Evolutionary conservation across 192 early-diverging fungal species (phyloP).

Genomic region (Gaertneriomyces sp.): DNA sequence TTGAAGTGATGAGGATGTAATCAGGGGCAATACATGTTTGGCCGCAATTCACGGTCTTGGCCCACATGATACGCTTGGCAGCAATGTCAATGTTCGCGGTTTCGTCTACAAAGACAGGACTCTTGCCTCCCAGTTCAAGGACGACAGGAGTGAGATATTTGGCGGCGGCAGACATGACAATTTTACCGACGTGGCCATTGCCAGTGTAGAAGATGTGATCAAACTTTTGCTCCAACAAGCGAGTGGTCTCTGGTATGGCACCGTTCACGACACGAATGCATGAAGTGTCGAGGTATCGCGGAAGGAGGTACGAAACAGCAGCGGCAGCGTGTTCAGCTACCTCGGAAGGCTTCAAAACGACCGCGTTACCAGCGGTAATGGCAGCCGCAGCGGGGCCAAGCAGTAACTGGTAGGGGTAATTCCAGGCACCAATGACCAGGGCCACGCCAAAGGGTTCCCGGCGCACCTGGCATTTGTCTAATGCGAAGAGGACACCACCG

Average conservation of each 20-base stretch:
- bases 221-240: slow-evolving; percentile 70
- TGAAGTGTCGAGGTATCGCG: slow-evolving; percentile 69
- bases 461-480: slow-evolving; percentile 28
- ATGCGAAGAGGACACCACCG: not conserved
- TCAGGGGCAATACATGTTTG: slow-evolving; percentile 90
- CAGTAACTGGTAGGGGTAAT: slow-evolving; percentile 63
- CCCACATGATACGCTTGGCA: slow-evolving; percentile 73
- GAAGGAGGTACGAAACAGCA: slow-evolving; percentile 60
- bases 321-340: slow-evolving; percentile 61
- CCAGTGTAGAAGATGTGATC: slow-evolving; percentile 96
- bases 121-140: slow-evolving; percentile 95
- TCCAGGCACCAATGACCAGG: slow-evolving; percentile 69
- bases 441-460: slow-evolving; percentile 75
- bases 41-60: slow-evolving; percentile 82
- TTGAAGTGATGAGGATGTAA: slow-evolving; percentile 69
- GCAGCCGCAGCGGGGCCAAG: slow-evolving; percentile 75
- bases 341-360: slow-evolving; percentile 72
- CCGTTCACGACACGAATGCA: slow-evolving; percentile 72
- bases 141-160: slow-evolving; percentile 83
- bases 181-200: slow-evolving; percentile 70
- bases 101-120: slow-evolving; percentile 54
- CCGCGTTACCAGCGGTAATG: slow-evolving; percentile 85
- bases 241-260: slow-evolving; percentile 67
- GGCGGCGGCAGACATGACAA: slow-evolving; percentile 79
- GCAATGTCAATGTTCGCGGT: slow-evolving; percentile 54